Evolutionary conservation across 768 basidiomycete species (phyloP).

Genomic region (Hortiboletus flavorubellus): DNA sequence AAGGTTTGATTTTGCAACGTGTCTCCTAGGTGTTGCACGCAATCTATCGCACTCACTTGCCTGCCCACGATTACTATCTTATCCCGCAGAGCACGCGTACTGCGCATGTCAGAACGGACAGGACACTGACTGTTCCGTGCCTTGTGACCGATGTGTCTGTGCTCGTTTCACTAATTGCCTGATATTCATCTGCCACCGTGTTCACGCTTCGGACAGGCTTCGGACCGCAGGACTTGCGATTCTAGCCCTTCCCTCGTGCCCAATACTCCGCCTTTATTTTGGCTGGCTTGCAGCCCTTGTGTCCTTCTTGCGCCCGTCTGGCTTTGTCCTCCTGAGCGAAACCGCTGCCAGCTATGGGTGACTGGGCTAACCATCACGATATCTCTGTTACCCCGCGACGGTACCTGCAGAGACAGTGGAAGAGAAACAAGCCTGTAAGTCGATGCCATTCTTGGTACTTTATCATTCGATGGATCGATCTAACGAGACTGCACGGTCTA

Average conservation of each 20-base stretch:
- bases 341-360: conserved; percentile 12
- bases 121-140: conserved; percentile 11
- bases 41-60: conserved; percentile 3
- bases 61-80: conserved; percentile 5
- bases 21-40: conserved; percentile 12
- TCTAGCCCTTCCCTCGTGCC: conserved; percentile 30
- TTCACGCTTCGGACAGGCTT: conserved; percentile 29
- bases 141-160: conserved; percentile 22
- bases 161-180: conserved; percentile 12
- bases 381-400: conserved; percentile 27
- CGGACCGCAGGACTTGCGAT: conserved; percentile 19
- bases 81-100: conserved; percentile 22
- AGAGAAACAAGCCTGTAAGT: conserved; percentile 39
- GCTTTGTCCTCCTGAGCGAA: neutral
- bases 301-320: conserved; percentile 6
- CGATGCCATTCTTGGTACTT: neutral
- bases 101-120: conserved; percentile 24
- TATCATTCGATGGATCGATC: conserved; percentile 16
- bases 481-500: conserved; percentile 20
- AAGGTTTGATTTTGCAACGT: conserved; percentile 25
- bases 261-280: conserved; percentile 23
- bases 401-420: conserved; percentile 41
- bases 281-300: conserved; percentile 1
- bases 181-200: conserved; percentile 14
- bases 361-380: conserved; percentile 15